These are phyloP conservation scores for Alternaria ethzedia DNA, from an alignment of 2,329 filamentous ascomycete species.

Conservation along the genomic window DNA sequence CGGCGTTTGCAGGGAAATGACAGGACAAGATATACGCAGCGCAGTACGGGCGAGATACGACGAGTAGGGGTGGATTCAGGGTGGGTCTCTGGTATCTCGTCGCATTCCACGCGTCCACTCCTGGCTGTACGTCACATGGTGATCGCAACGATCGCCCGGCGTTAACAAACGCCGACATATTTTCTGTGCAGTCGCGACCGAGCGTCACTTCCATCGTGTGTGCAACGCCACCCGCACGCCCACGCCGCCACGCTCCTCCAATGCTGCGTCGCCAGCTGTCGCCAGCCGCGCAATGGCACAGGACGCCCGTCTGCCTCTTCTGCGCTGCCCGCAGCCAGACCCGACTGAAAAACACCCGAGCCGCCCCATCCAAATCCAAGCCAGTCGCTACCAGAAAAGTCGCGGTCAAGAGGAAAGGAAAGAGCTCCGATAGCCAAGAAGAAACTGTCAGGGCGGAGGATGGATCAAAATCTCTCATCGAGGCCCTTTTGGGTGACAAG, in stretches of 20 bases:
- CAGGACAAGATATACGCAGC: neutral
- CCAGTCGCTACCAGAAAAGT: neutral
- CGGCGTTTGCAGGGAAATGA: constrained; percentile 1
- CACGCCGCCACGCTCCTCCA: neutral
- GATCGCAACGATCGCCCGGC: constrained; percentile 5
- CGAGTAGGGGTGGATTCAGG: neutral
- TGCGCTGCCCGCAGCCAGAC: constrained; percentile 23
- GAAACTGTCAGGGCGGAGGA: neutral
- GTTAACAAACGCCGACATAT: constrained; percentile 15
- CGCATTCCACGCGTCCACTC: constrained; percentile 1
- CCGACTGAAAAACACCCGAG: constrained; percentile 12
- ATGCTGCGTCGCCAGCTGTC: constrained; percentile 38
- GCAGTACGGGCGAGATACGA: neutral
- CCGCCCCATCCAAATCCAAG: constrained; percentile 23
- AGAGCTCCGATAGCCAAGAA: neutral
- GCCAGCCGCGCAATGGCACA: constrained; percentile 25
- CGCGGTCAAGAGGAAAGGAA: neutral
- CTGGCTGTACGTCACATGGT: constrained; percentile 4
- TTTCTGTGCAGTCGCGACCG: constrained; percentile 13
- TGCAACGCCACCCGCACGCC: constrained; percentile 1
- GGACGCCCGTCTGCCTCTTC: constrained; percentile 24
- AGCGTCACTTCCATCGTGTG: constrained; percentile 8
- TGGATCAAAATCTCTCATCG: constrained; percentile 25
- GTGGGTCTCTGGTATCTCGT: neutral
- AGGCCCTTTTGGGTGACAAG: constrained; percentile 28